A percentile compares a stretch with the other conserved stretches of the same genome.
These are phyloP conservation scores for Erythrophleum ivorense DNA, from an alignment of 331 rosid species.

Conservation along the genomic window DNA sequence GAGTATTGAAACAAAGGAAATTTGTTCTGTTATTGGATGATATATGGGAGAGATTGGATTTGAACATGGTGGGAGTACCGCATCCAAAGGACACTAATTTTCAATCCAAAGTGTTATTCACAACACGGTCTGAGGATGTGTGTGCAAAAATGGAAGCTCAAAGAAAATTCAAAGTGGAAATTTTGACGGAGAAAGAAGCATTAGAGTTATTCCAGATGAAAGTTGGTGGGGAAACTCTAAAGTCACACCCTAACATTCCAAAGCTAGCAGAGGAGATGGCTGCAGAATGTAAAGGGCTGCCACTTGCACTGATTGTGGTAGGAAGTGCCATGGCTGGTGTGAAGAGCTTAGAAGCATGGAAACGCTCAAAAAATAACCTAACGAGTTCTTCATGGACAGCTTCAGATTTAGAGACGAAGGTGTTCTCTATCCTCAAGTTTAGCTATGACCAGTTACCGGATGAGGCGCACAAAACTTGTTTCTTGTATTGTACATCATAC, in stretches of 20 bases:
- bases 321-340: conserved; percentile 13
- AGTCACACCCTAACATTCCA: conserved; percentile 12
- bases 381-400: neutral
- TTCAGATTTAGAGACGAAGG: neutral
- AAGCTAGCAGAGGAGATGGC: neutral
- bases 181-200: neutral
- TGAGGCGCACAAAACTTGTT: neutral
- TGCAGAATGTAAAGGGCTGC: conserved; percentile 31
- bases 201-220: conserved; percentile 16
- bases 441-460: neutral
- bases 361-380: no score
- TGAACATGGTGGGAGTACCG: conserved; percentile 3
- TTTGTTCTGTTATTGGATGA: conserved; percentile 25
- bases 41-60: conserved; percentile 27
- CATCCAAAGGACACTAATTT: neutral
- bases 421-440: neutral
- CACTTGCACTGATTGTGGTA: conserved; percentile 18
- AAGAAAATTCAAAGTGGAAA: neutral
- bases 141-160: conserved; percentile 13
- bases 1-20: neutral
- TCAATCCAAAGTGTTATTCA: conserved; percentile 1
- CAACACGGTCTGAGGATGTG: conserved; percentile 16
- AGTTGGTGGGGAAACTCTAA: conserved; percentile 13
- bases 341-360: neutral
- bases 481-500: conserved; percentile 2